Base-by-base conservation (phyloP, 169 alveolate species). In the Besnoitia besnoiti region DNA sequence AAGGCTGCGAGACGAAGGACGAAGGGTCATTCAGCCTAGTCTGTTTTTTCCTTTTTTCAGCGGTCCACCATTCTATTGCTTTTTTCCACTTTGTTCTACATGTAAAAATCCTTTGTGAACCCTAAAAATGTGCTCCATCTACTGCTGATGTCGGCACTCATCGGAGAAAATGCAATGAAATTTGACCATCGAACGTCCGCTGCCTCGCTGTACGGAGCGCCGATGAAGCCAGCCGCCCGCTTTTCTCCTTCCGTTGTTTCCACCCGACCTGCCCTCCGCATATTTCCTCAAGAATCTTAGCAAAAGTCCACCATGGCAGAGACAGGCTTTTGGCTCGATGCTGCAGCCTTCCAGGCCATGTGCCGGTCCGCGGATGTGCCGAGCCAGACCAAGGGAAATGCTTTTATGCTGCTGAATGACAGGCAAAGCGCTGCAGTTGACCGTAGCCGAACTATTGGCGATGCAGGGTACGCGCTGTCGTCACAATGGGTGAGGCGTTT, bases 371-470 rank as follows among this genome's bases (percentile, higher is more conserved):
- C 85, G 77, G 94, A 90, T 37, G 80, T 88, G 37, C 87, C 85
- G 35, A 27, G 61, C 12, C 35, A 1, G n/a, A 85, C 59, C 0
- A 82, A 76, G 44, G 94, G 94, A 8, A 40, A n/a, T n/a, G 94
- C 59, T 0, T 12, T 80, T 79, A 55, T 90, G 50, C 77, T 90
- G 59, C 35, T 90, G 91, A 50, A 75, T 84, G 77, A 37, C 49
- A 55, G 67, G 49, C 93, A 90, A 76, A 76, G 90, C 85, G 50
- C 90, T 10, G 93, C 93, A 44, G 93, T 90, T 47, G 93, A 90
- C 79, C n/a, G 88, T 42, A 44, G 30, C 42, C 84, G 40, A 19
- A 55, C 42, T 21, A 30, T 77, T 35, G 19, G 37, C 46, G 33
- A 30, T 37, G 61, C n/a, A 35, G 93, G 82, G 8, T 0, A 40